Evolutionary conservation across 345 rosid species (phyloP).

Genomic region (Alliaria petiolata): DNA sequence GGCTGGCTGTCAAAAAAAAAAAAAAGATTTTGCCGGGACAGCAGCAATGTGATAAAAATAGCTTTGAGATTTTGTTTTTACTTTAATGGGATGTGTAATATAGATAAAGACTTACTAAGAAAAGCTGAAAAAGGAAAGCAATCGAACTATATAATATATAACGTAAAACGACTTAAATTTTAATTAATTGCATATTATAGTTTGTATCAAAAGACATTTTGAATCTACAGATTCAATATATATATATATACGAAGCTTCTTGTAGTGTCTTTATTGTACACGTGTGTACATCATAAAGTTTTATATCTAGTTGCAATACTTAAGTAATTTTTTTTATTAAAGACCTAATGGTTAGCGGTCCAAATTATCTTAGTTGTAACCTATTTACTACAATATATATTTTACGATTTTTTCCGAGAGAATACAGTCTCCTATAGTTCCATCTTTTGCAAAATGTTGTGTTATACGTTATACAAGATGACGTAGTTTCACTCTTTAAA

Average conservation of each 20-base stretch:
- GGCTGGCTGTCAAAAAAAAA: neutral
- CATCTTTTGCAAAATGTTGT: no score
- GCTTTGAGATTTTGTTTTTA: neutral
- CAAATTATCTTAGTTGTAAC: neutral
- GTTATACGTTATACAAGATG: no score
- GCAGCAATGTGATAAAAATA: neutral
- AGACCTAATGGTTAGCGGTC: neutral
- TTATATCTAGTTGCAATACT: neutral
- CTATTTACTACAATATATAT: no score
- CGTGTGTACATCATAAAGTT: neutral
- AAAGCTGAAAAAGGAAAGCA: conserved; percentile 6
- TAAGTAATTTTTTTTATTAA: neutral
- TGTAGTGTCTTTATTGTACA: neutral
- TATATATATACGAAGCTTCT: neutral
- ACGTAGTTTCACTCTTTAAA: no score
- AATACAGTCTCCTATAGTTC: no score
- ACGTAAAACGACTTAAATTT: conserved; percentile 6
- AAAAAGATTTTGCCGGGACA: neutral
- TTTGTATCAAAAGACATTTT: conserved; percentile 1
- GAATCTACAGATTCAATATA: neutral
- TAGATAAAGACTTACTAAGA: neutral
- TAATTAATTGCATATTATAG: neutral
- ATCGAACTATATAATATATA: conserved; percentile 4
- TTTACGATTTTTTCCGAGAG: no score
- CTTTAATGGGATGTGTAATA: neutral